Evolutionary conservation across 495 filamentous ascomycete species (phyloP), one percentile per base, ranked within the genome.

Genomic region (Aspergillus asperescens): DNA sequence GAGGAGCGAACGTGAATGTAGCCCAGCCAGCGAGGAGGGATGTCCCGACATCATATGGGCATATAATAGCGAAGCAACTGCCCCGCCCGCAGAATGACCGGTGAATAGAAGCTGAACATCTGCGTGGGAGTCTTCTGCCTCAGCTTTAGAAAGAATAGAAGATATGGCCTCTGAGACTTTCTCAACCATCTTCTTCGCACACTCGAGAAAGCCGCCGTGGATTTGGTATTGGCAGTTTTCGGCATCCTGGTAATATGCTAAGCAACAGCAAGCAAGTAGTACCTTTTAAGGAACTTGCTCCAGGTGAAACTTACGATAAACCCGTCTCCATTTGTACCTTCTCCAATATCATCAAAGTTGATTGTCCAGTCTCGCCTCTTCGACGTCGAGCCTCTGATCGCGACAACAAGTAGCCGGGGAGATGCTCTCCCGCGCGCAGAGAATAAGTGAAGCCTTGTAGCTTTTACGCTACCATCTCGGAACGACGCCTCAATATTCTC

Each of bases 21-120:
- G 22, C 19, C 38, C 20, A 3, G 12, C 10, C 23, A 52, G 29
- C 22, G 9, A 18, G 5, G 50, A 52, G 23, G n/a, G 7, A 29
- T 52, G 19, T 4, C 13, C 25, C 2, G 50, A 52, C 32, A 90
- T 73, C 79, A 93, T 87, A 69, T 95, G 89, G 29, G 78, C 77
- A 65, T 87, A 95, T 1, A 93, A 76, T 12, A 95, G 71, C 7
- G 78, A 76, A 3, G 89, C 89, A 0, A 95, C 81, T 5, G 89
- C 89, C 3, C 89, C 89, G 13, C 89, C 89, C 0, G 89, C 89
- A 6, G 85, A 89, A 59, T 93, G 89, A 2, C 89, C 89, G 0
- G 88, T 92, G 52, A 94, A 84, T 8, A 94, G 70, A 5, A 94
- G 78, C 12, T 39, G 29, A 7, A 52, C 29, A 2, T 45, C 31